Percentiles rank a stretch among this genome's conserved stretches.
Evolutionary conservation across 106 monocot species (phyloP).

Genomic region (Platanthera guangdongensis): DNA sequence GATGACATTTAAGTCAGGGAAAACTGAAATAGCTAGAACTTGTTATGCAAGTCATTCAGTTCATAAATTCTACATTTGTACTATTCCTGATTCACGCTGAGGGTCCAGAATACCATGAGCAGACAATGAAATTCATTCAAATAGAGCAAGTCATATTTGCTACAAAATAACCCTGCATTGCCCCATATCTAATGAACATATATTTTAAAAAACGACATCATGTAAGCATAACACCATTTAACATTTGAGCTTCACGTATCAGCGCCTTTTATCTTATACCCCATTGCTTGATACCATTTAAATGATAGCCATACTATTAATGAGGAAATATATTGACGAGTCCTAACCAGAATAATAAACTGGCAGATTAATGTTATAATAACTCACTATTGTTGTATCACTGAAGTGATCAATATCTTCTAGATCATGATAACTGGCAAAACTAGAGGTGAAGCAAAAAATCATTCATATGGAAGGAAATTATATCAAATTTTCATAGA

Average conservation of each 20-base stretch:
- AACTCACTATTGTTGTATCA: not conserved
- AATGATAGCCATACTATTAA: not conserved
- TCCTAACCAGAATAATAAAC: not conserved
- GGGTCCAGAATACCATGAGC: slow-evolving; percentile 1
- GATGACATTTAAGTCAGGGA: too few species aligned
- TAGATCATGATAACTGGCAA: not conserved
- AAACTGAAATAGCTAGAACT: not conserved
- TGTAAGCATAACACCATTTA: not conserved
- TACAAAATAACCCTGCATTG: not conserved
- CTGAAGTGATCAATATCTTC: not conserved
- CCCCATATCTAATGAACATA: not conserved
- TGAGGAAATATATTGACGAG: not conserved
- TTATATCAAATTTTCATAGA: not conserved
- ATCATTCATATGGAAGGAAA: not conserved
- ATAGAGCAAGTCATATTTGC: not conserved
- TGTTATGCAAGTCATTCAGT: not conserved
- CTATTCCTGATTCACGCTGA: not conserved
- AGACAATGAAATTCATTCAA: not conserved
- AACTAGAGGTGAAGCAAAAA: not conserved
- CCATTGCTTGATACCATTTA: not conserved
- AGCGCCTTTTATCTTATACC: not conserved
- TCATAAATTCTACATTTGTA: not conserved
- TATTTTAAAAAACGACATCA: not conserved
- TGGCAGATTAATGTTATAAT: not conserved
- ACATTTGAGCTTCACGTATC: not conserved